Base-by-base conservation (phyloP, 2,329 filamentous ascomycete species). In the Tolypocladium guangdongense region DNA sequence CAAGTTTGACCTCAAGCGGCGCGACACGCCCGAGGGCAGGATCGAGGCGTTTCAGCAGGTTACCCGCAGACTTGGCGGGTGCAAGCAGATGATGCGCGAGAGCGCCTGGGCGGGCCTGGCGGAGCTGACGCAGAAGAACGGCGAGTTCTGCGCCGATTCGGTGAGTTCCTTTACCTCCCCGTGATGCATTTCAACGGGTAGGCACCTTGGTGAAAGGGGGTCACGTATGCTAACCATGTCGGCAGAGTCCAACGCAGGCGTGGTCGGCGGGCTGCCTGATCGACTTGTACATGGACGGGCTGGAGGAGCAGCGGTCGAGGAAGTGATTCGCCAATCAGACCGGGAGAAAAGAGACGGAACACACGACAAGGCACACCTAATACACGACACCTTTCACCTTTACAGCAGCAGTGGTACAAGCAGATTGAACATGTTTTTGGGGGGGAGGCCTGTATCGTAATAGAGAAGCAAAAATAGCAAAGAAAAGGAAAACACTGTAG, bases 191-290 rank as follows among this genome's bases (percentile, higher is more conserved):
- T 3, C n/a, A 22, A 14, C 48, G 39, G 5, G 4, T 8, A 8
- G 30, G 30, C 4, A 30, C n/a, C n/a, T n/a, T n/a, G n/a, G n/a
- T 10, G 32, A 10, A 24, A 41, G 11, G 20, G 14, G 11, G 2
- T 24, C 20, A 8, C 18, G 14, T 16, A 18, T 18, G 32, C 50
- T 49, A 33, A 60, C 59, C 58, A 56, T 55, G 52, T 35, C 32
- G 47, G 53, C 66, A 93, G 84, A 93, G 87, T 52, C 93, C 93
- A 30, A 96, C 93, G 0, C 93, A 99, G 70, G 87, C 93, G 52
- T 99, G 93, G 93, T 96, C 90, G 52, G 88, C 93, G 33, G 87
- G 89, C 24, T 97, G 93, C 68, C 76, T 99, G 64, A 88, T 99
- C 64, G 93, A 99, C 72, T 71, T 99, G 58, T 99, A 96, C 73